Evolutionary conservation across 371 early-diverging fungal species (phyloP).

Genomic region (Funneliformis caledonium): DNA sequence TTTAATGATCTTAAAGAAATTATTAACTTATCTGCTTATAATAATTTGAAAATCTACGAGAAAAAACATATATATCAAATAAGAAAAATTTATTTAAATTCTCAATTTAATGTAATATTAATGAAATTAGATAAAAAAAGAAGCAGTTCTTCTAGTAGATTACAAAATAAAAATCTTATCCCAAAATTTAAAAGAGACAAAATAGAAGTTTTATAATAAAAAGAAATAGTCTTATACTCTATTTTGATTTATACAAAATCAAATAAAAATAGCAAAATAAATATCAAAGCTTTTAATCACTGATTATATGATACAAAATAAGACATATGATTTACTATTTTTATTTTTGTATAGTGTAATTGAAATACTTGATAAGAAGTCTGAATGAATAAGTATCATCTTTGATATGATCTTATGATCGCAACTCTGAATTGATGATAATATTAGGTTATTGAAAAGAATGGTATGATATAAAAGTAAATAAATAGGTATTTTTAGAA

Average conservation of each 20-base stretch:
- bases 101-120: background rate
- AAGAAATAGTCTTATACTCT: background rate
- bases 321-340: background rate
- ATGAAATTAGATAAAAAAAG: background rate
- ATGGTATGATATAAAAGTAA: background rate
- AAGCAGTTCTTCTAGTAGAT: background rate
- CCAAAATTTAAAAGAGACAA: background rate
- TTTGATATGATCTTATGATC: background rate
- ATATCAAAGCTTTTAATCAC: background rate
- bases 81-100: background rate
- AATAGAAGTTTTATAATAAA: background rate
- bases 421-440: background rate
- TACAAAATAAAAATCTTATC: background rate
- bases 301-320: background rate
- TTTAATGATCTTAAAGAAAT: background rate
- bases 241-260: background rate
- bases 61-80: background rate
- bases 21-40: background rate
- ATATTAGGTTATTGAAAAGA: background rate
- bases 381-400: background rate
- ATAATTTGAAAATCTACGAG: background rate
- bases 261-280: background rate
- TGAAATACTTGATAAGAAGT: background rate
- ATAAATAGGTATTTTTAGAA: slow-evolving; percentile 5
- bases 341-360: background rate